Evolutionary conservation across 371 early-diverging fungal genomes (phyloP), one percentile per base, ranked within the genome.

Genomic region (Mortierella sp.): DNA sequence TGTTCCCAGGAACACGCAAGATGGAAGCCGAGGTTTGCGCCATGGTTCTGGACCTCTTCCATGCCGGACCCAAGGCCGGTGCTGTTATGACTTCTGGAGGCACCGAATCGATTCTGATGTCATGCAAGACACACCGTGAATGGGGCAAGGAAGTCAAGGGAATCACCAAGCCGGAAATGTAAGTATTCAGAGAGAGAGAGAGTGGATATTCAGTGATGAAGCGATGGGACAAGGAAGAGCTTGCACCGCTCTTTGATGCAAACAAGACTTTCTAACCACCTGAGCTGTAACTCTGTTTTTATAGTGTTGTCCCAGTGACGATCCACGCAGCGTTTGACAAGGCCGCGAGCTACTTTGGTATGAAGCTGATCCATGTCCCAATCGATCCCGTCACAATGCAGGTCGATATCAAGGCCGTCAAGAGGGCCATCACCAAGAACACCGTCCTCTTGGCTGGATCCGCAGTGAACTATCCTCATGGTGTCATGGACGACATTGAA

Each of bases 291-390:
- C 9, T 18, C 6, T 18, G 16, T 46, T 26, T n/a, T 30, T 8
- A n/a, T 82, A 93, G 94, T 83, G 85, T 96, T 41, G 89, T 94
- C 0, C 96, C 97, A 10, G 89, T 90, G 18, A 95, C 97, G 0
- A 91, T 91, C 30, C 98, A 98, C 69, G 94, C 96, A 21, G 97
- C 98, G 13, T 96, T 97, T 61, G 95, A 96, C 87, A 97, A 97
- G 82, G 98, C 94, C 0, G 92, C 95, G 8, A 83, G 82, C 50
- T 97, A 97, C 82, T 96, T 98, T 71, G 88, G 89, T 13, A 93
- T 98, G 70, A 92, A 92, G 70, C 64, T 97, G 8, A 83, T 95
- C 27, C 90, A 90, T 43, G 84, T 95, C 28, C 95, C 96, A 14
- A 84, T 97, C 19, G 92, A 95, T 64, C 85, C 88, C n/a, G 84